Percentiles rank a stretch among this genome's conserved stretches.
Conservation (phyloP, 495 filamentous ascomycete genomes). For the Xylaria intraflava region DNA sequence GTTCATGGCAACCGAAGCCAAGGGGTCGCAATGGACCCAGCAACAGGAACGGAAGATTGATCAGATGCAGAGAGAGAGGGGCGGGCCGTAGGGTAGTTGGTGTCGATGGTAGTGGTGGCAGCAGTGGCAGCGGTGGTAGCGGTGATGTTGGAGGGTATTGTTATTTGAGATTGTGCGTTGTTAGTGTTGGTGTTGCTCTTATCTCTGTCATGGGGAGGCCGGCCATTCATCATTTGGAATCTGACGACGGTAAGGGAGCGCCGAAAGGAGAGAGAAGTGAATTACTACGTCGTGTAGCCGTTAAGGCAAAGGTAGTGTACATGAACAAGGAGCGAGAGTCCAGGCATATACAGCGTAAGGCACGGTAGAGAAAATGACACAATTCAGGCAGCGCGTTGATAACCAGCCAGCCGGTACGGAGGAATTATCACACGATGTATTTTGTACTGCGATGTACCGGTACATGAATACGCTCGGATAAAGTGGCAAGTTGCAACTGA, state of each 20-base stretch:
- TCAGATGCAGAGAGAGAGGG: not conserved
- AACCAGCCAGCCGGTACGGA: not conserved
- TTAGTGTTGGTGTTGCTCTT: not conserved
- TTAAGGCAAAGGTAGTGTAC: not conserved
- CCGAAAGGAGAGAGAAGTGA: slow-evolving; percentile 9
- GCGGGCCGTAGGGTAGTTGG: not conserved
- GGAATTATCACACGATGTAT: too few relatives aligned
- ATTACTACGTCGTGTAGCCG: not conserved
- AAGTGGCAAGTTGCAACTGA: too few relatives aligned
- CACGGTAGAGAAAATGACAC: not conserved
- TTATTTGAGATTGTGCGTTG: not conserved
- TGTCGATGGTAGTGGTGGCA: not conserved
- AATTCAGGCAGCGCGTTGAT: not conserved
- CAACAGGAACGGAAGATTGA: slow-evolving; percentile 6
- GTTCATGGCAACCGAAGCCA: slow-evolving; percentile 38
- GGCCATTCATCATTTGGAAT: not conserved
- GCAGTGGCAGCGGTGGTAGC: not conserved
- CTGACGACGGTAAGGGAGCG: not conserved
- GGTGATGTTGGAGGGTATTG: not conserved
- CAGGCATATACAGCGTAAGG: too few relatives aligned
- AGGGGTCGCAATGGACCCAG: slow-evolving; percentile 12
- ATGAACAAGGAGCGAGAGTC: too few relatives aligned
- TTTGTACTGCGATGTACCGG: too few relatives aligned
- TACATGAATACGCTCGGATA: too few relatives aligned
- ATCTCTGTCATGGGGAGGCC: not conserved